A percentile compares a stretch with the other conserved stretches of the same genome.
Evolutionary conservation across 2,329 filamentous ascomycete species (phyloP).

Genomic region (Juglanconis oblonga): DNA sequence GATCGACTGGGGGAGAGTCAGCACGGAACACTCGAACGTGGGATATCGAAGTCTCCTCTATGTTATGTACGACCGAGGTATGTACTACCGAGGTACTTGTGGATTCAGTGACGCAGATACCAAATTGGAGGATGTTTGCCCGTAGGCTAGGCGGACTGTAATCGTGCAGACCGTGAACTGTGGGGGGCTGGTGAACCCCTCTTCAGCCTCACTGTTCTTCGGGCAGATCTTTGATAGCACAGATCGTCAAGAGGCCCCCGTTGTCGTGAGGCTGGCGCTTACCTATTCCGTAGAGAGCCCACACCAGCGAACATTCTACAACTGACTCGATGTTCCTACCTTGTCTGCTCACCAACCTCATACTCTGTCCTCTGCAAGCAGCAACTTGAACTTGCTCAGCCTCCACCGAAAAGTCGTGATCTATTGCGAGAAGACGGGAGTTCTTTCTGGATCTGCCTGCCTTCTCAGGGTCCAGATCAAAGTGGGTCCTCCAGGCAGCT

Average conservation of each 20-base stretch:
- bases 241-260: background rate
- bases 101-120: no score
- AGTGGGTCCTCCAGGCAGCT: constrained; percentile 7
- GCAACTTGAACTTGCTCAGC: background rate
- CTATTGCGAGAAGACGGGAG: background rate
- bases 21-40: no score
- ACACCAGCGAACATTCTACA: background rate
- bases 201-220: constrained; percentile 6
- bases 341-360: background rate
- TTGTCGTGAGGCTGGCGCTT: constrained; percentile 1
- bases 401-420: background rate
- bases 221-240: background rate
- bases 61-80: no score
- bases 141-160: background rate
- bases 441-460: constrained; percentile 2
- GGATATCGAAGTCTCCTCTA: no score
- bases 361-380: background rate
- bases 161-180: background rate
- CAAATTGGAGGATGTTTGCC: no score
- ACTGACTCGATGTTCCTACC: background rate
- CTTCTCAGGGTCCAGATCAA: constrained; percentile 2
- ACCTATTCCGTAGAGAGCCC: background rate
- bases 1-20: no score
- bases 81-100: no score
- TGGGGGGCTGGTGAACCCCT: constrained; percentile 1